phyloP scores from a whole-genome alignment of 257 asterid species.

The Nicotiana benthamiana region DNA sequence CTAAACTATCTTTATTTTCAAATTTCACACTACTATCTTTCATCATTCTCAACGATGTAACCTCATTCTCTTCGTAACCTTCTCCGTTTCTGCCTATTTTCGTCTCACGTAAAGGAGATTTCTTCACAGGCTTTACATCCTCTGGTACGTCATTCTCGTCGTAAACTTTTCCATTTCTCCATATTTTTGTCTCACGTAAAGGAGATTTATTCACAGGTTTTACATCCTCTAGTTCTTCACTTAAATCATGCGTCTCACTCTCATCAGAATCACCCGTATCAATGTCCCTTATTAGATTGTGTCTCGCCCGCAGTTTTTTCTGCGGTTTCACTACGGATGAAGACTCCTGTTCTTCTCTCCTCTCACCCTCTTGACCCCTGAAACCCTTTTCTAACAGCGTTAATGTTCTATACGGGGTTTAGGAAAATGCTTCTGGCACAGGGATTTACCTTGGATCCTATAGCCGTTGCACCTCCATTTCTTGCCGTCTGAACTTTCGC shows the following conservation, averaged over 20 bases:
- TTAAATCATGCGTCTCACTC: neutral
- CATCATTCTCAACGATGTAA: neutral
- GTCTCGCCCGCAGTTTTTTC: conserved; percentile 15
- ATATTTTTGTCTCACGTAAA: neutral
- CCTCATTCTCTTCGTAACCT: conserved; percentile 3
- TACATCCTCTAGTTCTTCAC: neutral
- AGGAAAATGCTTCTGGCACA: conserved; percentile 23
- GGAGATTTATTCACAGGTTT: neutral
- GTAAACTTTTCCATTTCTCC: neutral
- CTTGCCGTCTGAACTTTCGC: conserved; percentile 19
- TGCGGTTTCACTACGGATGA: conserved; percentile 12
- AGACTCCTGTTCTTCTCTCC: conserved; percentile 1
- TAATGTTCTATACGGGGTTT: neutral
- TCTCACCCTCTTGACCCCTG: neutral
- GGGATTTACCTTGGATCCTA: conserved; percentile 11
- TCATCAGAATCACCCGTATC: neutral
- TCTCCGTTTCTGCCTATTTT: neutral
- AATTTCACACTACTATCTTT: neutral
- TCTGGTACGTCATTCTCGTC: conserved; percentile 5
- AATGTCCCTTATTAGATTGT: neutral
- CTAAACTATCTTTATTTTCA: neutral
- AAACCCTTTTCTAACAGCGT: neutral
- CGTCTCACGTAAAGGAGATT: neutral
- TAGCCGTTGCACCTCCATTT: conserved; percentile 26
- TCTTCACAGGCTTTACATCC: neutral